Conservation (phyloP, 495 filamentous ascomycete species). For the Penicillium angulare region DNA sequence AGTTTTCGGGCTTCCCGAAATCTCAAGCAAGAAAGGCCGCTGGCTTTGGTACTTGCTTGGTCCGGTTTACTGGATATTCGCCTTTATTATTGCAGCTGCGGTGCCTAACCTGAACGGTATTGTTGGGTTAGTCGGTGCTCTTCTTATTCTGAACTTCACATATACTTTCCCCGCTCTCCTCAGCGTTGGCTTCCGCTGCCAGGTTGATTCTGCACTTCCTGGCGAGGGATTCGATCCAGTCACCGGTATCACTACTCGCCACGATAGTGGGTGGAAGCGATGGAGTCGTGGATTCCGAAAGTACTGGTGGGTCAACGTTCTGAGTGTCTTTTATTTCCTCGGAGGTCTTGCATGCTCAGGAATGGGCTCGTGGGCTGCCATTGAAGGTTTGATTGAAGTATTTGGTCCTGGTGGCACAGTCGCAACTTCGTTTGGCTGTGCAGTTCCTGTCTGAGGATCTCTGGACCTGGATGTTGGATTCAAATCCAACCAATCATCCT, state of each 20-base stretch:
- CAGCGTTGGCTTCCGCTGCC: neutral
- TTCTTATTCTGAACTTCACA: neutral
- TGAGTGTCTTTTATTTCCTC: neutral
- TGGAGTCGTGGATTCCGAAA: neutral
- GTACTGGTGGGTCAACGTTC: neutral
- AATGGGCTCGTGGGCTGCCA: neutral
- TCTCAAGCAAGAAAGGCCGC: neutral
- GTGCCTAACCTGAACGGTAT: neutral
- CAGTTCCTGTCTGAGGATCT: neutral
- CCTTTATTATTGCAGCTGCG: neutral
- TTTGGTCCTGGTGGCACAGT: neutral
- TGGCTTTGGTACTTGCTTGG: neutral
- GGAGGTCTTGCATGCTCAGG: neutral
- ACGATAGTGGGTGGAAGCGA: neutral
- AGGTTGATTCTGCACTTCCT: neutral
- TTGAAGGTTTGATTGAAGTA: neutral
- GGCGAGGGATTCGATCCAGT: neutral
- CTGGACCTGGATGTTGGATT: no score
- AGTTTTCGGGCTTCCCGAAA: neutral
- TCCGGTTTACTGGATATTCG: neutral
- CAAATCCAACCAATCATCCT: no score
- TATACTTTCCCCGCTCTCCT: neutral
- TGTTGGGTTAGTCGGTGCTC: neutral
- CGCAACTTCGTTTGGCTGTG: neutral
- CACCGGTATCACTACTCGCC: neutral